phyloP scores from a whole-genome alignment of 164 flowering plant genomes.

The Vitis cinerea region DNA sequence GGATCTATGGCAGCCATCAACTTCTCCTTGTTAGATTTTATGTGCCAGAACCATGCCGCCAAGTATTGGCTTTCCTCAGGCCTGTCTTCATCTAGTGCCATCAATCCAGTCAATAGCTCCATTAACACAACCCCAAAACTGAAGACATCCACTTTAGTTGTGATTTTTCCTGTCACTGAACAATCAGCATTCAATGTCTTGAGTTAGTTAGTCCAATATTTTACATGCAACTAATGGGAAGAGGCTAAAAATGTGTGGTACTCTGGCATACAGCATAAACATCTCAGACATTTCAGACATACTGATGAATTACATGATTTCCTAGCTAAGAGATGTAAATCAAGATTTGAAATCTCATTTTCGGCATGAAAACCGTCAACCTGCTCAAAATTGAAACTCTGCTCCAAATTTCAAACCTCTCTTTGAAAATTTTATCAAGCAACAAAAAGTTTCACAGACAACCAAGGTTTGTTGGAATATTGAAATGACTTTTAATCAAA shows the following conservation, averaged over 20 bases:
- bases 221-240: not conserved
- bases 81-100: slow-evolving; percentile 60
- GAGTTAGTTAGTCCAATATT: slow-evolving; percentile 5
- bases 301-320: no score
- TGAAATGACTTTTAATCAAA: not conserved
- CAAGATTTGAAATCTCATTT: not conserved
- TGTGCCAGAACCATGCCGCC: slow-evolving; percentile 61
- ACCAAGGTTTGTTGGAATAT: not conserved
- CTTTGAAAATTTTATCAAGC: not conserved
- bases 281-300: not conserved
- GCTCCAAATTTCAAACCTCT: not conserved
- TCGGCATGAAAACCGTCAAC: not conserved
- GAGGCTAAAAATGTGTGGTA: not conserved
- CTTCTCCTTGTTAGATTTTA: slow-evolving; percentile 44
- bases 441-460: not conserved
- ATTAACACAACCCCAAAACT: slow-evolving; percentile 65
- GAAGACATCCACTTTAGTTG: slow-evolving; percentile 64
- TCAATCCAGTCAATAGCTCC: slow-evolving; percentile 63
- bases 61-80: slow-evolving; percentile 66
- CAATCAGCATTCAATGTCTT: not conserved
- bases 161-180: slow-evolving; percentile 66
- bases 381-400: not conserved
- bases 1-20: slow-evolving; percentile 57
- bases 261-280: not conserved
- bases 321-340: not conserved